Evolutionary conservation across 208 protist species (phyloP).

Genomic region (Crithidia sp.): DNA sequence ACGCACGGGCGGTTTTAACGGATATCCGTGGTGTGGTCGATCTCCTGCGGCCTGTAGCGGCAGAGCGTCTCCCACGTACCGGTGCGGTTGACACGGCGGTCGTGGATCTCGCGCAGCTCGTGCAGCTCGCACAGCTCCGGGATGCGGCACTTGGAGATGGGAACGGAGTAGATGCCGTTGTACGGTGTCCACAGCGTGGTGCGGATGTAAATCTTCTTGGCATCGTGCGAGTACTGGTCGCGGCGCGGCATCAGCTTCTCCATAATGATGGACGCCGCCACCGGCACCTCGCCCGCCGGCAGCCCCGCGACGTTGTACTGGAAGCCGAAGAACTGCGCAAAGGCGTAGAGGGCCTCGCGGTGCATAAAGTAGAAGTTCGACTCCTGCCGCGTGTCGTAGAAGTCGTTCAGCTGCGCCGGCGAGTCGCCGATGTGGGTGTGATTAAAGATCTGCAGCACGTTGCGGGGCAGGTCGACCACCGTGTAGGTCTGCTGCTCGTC

Average conservation of each 20-base stretch:
- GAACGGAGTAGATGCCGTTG: slow-evolving; percentile 62
- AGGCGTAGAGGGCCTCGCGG: slow-evolving; percentile 84
- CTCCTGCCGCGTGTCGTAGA: slow-evolving; percentile 68
- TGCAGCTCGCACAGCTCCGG: slow-evolving; percentile 75
- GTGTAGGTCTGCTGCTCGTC: slow-evolving; percentile 90
- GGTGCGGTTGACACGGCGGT: slow-evolving; percentile 61
- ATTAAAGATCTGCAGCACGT: slow-evolving; percentile 56
- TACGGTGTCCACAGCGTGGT: slow-evolving; percentile 74
- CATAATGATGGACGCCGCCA: slow-evolving; percentile 73
- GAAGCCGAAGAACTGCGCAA: slow-evolving; percentile 85
- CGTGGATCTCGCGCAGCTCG: slow-evolving; percentile 68
- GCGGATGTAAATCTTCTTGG: slow-evolving; percentile 55
- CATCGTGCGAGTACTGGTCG: slow-evolving; percentile 44
- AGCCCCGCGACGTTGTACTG: slow-evolving; percentile 68
- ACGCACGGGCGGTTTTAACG: slow-evolving; percentile 38
- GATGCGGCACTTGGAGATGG: slow-evolving; percentile 57
- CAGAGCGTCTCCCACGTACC: slow-evolving; percentile 79
- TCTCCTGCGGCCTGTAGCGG: slow-evolving; percentile 65
- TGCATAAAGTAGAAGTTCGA: slow-evolving; percentile 83
- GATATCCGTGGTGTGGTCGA: slow-evolving; percentile 83
- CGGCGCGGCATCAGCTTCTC: slow-evolving; percentile 63
- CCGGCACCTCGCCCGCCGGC: slow-evolving; percentile 72
- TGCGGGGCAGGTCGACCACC: slow-evolving; percentile 71
- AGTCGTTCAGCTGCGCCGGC: slow-evolving; percentile 59
- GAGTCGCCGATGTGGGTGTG: slow-evolving; percentile 44